Conservation (phyloP, 176 grass and related monocot species). For the Aegilops longissima region DNA sequence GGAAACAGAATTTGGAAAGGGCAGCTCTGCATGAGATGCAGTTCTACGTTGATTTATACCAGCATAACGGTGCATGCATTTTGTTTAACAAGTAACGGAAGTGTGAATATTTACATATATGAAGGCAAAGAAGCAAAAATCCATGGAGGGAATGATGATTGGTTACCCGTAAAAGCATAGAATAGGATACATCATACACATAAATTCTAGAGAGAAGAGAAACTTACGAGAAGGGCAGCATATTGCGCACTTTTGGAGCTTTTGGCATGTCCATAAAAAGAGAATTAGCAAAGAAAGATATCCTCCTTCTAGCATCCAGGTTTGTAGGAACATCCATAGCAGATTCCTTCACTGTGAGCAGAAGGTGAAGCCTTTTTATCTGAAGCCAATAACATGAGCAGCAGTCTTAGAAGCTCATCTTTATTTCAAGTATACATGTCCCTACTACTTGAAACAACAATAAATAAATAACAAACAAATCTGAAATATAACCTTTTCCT, state of each 20-base stretch:
- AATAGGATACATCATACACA: not conserved
- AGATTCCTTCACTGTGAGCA: conserved; percentile 92
- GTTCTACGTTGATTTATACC: not conserved
- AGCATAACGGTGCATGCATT: not conserved
- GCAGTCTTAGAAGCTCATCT: not conserved
- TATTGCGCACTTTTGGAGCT: conserved; percentile 89
- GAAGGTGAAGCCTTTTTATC: conserved; percentile 88
- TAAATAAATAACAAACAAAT: conserved; percentile 6
- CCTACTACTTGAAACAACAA: not conserved
- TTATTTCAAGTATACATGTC: not conserved
- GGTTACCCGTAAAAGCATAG: conserved; percentile 1
- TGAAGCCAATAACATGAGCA: conserved; percentile 36
- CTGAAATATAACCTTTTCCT: conserved; percentile 70
- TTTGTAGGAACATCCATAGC: conserved; percentile 95
- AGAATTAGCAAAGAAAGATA: conserved; percentile 94
- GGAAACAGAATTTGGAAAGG: not conserved
- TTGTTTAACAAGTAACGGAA: not conserved
- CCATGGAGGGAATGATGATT: not conserved
- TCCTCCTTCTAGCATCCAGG: conserved; percentile 90
- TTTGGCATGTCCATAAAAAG: conserved; percentile 96
- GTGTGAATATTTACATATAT: conserved; percentile 13
- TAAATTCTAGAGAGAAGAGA: conserved; percentile 17
- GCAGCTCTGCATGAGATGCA: not conserved
- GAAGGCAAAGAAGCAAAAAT: not conserved
- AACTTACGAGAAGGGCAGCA: conserved; percentile 96